phyloP scores from a whole-genome alignment of 2,329 filamentous ascomycete genomes.

The Pseudogymnoascus sp. region DNA sequence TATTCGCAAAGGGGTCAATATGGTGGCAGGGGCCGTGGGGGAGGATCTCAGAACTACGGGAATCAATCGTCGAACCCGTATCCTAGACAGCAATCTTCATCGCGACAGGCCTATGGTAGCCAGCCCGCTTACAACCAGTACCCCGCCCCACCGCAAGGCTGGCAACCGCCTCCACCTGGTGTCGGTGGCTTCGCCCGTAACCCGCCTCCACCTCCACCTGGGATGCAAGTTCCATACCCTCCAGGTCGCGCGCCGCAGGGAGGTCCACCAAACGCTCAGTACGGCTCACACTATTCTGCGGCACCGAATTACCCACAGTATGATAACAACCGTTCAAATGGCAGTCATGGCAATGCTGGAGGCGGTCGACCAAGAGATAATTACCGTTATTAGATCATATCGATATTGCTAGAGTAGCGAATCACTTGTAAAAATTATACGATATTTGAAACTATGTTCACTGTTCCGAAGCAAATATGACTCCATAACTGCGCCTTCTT shows the following conservation, averaged over 20 bases:
- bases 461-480: background rate
- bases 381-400: background rate
- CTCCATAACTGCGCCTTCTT: background rate
- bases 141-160: conserved; percentile 27
- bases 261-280: background rate
- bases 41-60: conserved; percentile 34
- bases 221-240: conserved; percentile 18
- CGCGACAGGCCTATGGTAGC: conserved; percentile 13
- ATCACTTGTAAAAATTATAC: background rate
- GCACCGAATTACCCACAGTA: conserved; percentile 17
- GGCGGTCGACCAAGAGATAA: background rate
- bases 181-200: conserved; percentile 36
- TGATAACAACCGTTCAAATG: background rate
- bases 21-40: conserved; percentile 32
- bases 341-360: background rate
- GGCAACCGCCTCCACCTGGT: conserved; percentile 41
- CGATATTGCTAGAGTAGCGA: conserved; percentile 1
- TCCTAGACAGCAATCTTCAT: background rate
- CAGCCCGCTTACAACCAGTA: conserved; percentile 22
- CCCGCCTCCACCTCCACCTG: conserved; percentile 41
- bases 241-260: conserved; percentile 17
- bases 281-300: conserved; percentile 14
- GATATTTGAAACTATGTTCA: background rate
- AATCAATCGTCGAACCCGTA: conserved; percentile 37
- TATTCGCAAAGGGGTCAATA: background rate